phyloP scores from a whole-genome alignment of 2,329 filamentous ascomycete species.

The Colletotrichum tropicale region DNA sequence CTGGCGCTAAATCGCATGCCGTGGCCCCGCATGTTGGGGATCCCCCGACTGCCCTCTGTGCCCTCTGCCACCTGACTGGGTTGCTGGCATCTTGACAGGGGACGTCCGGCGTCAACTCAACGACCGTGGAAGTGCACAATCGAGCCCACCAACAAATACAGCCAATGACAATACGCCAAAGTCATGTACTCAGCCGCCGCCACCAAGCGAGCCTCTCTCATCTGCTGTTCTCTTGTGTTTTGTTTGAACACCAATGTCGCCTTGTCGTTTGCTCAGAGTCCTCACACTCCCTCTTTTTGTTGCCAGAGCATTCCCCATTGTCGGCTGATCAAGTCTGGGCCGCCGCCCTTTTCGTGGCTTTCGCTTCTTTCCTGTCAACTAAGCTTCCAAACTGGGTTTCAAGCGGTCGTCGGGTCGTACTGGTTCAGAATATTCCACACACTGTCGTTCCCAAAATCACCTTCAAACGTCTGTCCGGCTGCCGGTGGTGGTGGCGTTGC shows the following conservation, averaged over 20 bases:
- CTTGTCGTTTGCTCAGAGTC: constrained; percentile 10
- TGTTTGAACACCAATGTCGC: not conserved
- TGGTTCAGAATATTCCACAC: constrained; percentile 62
- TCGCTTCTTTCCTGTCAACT: not conserved
- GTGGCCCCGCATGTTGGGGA: not conserved
- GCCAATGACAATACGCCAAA: not conserved
- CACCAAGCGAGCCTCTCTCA: not conserved
- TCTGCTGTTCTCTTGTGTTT: not conserved
- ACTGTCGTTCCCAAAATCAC: constrained; percentile 58
- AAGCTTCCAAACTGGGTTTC: not conserved
- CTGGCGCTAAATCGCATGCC: constrained; percentile 3
- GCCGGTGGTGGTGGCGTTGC: constrained; percentile 22
- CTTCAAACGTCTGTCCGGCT: constrained; percentile 52
- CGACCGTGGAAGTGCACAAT: not conserved
- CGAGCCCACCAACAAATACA: not conserved
- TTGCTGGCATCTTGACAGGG: not conserved
- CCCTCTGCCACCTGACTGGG: not conserved
- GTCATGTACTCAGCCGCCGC: constrained; percentile 8
- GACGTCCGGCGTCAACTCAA: not conserved
- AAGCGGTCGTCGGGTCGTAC: constrained; percentile 35
- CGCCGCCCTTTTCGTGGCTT: not conserved
- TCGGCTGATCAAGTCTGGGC: not conserved
- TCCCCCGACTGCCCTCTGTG: not conserved
- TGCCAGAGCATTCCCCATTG: not conserved
- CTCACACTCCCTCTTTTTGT: not conserved